Base-by-base conservation (phyloP, 1,284 basidiomycete species). In the Nidula niveotomentosa region DNA sequence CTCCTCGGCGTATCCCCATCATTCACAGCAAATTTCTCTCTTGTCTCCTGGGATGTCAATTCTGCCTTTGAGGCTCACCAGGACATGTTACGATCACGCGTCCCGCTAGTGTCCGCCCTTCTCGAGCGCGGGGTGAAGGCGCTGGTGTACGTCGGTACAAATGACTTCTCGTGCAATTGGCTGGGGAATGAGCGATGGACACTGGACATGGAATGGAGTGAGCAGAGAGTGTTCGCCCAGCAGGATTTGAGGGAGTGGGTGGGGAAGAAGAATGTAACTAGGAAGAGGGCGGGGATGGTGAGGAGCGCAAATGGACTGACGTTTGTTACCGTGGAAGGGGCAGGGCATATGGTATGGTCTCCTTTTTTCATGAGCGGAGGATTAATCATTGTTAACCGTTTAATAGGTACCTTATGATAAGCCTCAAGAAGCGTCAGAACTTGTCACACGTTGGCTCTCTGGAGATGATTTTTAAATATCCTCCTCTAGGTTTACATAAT, bases 141-240 rank as follows among this genome's bases (percentile, higher is more conserved):
- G 6, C 77, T 94, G n/a, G 82, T 92, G 57, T 91, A 91, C 61
- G 86, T 84, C 5, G 88, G 88, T 1, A 77, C 76, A 3, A 81
- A 83, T 52, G 88, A 90, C 64, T 89, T 78, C 75, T 85, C 88
- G 56, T 90, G 88, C 66, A 91, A 90, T 68, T 88, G 86, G 82
- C 70, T 90, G 13, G 86, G 84, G 2, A 90, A 90, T 64, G 82
- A 88, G 61, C 70, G 76, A 8, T 88, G 86, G 85, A 84, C 84
- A 36, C 70, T 83, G 46, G 65, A 60, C 6, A 71, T 91, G 63
- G 78, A 85, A 56, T 90, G 88, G 89, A 77, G 75, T 13, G 85
- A 84, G 8, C 73, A 82, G 58, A 67, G 71, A 8, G 76, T 65
- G 10, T 91, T 84, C 68, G 70, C 62, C 47, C 65, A 68, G 60